Evolutionary conservation across 495 filamentous ascomycete genomes (phyloP).

Genomic region (Penicillium soppii): DNA sequence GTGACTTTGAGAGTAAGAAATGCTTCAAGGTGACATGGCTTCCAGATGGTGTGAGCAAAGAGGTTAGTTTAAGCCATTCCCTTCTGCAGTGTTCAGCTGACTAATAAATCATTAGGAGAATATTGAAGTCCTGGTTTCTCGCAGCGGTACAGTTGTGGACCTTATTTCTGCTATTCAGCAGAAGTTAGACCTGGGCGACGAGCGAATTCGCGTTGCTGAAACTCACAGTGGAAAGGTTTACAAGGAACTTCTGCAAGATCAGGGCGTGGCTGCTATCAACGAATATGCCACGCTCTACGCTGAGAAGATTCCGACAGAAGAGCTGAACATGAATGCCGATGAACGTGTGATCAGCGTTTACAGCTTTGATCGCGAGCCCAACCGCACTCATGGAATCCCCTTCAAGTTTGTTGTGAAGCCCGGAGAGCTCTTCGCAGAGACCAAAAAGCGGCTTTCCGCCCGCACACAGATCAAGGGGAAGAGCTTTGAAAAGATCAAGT

Average conservation of each 20-base stretch:
- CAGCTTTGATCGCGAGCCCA: conserved; percentile 87
- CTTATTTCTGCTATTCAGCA: conserved; percentile 70
- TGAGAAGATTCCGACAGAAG: conserved; percentile 79
- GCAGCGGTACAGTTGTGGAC: conserved; percentile 75
- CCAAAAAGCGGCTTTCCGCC: conserved; percentile 84
- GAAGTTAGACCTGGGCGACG: conserved; percentile 75
- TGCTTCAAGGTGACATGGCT: conserved; percentile 77
- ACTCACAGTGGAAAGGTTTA: conserved; percentile 74
- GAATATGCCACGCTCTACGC: conserved; percentile 86
- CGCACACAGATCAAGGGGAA: conserved; percentile 95
- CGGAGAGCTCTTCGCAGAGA: conserved; percentile 84
- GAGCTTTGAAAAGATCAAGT: conserved; percentile 97
- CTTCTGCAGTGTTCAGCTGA: not conserved
- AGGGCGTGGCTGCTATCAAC: conserved; percentile 68
- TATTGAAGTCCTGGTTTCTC: conserved; percentile 79
- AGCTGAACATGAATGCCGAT: conserved; percentile 56
- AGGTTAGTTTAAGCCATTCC: conserved; percentile 52
- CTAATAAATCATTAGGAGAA: conserved; percentile 54
- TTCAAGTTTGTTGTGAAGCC: conserved; percentile 88
- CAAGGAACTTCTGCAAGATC: conserved; percentile 64
- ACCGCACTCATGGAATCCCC: conserved; percentile 75
- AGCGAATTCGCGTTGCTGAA: conserved; percentile 73
- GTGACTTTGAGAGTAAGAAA: conserved; percentile 90
- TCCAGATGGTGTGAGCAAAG: conserved; percentile 86
- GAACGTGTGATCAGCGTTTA: conserved; percentile 71